Percentiles rank a stretch among this genome's conserved stretches.
phyloP scores from a whole-genome alignment of 495 filamentous ascomycete species.

The Aspergillus affinis region DNA sequence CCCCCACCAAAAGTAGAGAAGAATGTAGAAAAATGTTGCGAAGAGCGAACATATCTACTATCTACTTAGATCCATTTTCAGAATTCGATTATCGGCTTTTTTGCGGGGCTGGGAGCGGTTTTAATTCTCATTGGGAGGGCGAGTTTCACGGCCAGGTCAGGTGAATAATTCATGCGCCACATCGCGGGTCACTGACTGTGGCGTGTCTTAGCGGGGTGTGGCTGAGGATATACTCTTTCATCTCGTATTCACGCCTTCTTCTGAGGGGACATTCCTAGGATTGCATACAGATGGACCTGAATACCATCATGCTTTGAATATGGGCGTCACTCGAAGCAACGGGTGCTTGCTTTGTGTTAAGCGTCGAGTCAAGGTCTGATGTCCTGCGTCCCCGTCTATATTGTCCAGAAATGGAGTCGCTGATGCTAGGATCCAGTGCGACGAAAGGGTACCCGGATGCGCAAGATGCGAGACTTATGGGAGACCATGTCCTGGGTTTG shows the following conservation, averaged over 20 bases:
- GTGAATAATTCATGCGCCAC: background rate
- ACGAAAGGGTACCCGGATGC: conserved; percentile 32
- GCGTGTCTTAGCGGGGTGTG: background rate
- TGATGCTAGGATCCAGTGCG: conserved; percentile 25
- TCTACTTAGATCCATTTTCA: too few relatives aligned
- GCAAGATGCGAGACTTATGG: conserved; percentile 36
- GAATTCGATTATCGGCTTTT: too few relatives aligned
- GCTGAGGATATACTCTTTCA: background rate
- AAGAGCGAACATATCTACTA: too few relatives aligned
- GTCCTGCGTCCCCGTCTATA: background rate
- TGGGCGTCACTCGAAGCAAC: conserved; percentile 54
- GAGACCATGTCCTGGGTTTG: conserved; percentile 36
- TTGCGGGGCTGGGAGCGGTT: too few relatives aligned
- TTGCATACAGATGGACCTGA: background rate
- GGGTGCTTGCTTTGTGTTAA: conserved; percentile 48
- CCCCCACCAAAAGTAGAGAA: too few relatives aligned
- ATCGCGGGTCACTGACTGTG: background rate
- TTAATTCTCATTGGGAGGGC: too few relatives aligned
- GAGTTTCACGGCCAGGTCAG: too few relatives aligned
- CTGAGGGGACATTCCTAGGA: background rate
- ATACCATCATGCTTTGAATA: background rate
- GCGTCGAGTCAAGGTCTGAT: conserved; percentile 33
- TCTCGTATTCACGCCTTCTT: background rate
- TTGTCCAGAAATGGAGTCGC: background rate
- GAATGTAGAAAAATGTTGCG: too few relatives aligned